A percentile compares a stretch with the other conserved stretches of the same genome.
Conservation (phyloP, 352 stramenopile genomes). For the Paralagenidium karlingii region DNA sequence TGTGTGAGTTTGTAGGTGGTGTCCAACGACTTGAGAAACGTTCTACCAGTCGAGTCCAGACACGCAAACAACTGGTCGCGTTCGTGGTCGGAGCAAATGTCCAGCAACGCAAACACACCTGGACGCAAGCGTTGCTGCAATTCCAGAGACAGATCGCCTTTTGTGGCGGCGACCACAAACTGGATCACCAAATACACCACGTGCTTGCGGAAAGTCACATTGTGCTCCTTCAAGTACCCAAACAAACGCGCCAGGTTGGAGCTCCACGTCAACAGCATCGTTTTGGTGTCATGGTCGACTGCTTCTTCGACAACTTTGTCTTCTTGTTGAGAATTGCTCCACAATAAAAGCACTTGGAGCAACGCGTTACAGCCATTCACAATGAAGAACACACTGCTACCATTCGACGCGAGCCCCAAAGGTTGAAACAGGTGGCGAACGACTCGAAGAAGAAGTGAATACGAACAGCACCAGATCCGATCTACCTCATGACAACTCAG, state of each 20-base stretch:
- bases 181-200: constrained; percentile 72
- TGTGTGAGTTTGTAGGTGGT: constrained; percentile 79
- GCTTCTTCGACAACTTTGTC: not conserved
- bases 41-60: constrained; percentile 72
- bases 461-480: constrained; percentile 64
- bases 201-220: constrained; percentile 67
- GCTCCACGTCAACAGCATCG: constrained; percentile 41
- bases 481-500: constrained; percentile 43
- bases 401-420: constrained; percentile 43
- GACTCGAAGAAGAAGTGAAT: constrained; percentile 61
- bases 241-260: constrained; percentile 79
- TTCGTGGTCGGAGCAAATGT: constrained; percentile 74
- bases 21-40: constrained; percentile 75
- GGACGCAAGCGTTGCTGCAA: constrained; percentile 60
- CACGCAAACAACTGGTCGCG: constrained; percentile 78
- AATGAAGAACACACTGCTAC: constrained; percentile 50
- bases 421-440: constrained; percentile 61
- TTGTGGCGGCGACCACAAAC: constrained; percentile 45
- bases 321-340: not conserved
- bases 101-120: constrained; percentile 62
- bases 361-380: constrained; percentile 54
- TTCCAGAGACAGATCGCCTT: constrained; percentile 33
- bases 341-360: constrained; percentile 41
- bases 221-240: constrained; percentile 78
- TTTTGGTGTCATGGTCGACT: too few species aligned